Conservation (phyloP, 768 basidiomycete species). For the Calocera viscosa region DNA sequence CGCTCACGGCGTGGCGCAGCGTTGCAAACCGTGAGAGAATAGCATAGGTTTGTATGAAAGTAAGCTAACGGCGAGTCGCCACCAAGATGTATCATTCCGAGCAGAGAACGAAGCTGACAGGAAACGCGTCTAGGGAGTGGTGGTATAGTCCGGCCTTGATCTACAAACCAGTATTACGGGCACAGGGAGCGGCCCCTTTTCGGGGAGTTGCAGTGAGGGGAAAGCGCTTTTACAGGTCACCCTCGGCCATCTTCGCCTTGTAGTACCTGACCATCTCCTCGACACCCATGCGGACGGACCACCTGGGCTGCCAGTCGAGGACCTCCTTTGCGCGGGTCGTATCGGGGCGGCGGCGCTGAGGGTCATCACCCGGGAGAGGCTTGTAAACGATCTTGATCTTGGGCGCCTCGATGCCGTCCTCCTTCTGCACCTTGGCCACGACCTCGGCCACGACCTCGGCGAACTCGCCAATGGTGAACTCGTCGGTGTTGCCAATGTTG, state of each 20-base stretch:
- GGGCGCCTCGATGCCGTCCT: conserved; percentile 47
- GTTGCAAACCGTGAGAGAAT: background rate
- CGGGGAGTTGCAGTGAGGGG: background rate
- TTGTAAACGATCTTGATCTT: conserved; percentile 61
- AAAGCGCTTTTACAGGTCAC: conserved; percentile 25
- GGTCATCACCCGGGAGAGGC: conserved; percentile 83
- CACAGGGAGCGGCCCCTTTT: background rate
- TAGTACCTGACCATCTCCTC: conserved; percentile 94
- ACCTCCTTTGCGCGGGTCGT: conserved; percentile 76
- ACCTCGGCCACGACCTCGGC: conserved; percentile 84
- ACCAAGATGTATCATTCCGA: background rate
- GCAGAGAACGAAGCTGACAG: background rate
- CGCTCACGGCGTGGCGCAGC: no score
- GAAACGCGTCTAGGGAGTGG: background rate
- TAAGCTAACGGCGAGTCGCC: background rate
- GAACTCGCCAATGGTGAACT: conserved; percentile 92
- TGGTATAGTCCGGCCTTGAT: background rate
- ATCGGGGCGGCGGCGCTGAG: conserved; percentile 86
- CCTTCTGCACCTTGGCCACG: conserved; percentile 82
- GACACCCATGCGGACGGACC: conserved; percentile 84
- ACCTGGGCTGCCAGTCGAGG: conserved; percentile 83
- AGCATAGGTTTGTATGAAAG: background rate
- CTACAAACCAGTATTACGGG: background rate
- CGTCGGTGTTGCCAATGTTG: conserved; percentile 91
- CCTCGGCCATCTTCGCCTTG: conserved; percentile 78